phyloP scores from a whole-genome alignment of 2,329 filamentous ascomycete species.

The Metarhizium anisopliae region DNA sequence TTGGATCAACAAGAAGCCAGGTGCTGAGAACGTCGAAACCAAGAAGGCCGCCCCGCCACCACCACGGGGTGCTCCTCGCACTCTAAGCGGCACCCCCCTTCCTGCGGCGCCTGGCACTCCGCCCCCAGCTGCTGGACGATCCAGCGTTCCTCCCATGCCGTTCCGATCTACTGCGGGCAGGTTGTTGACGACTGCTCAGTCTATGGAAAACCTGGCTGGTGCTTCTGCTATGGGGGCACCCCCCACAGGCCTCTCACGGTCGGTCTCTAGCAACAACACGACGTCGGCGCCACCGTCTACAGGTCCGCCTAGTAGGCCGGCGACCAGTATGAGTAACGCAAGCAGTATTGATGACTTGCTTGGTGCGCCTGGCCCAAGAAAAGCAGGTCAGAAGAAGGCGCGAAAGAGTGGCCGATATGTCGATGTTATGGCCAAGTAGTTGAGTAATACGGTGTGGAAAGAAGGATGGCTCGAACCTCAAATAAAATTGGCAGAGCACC shows the following conservation, averaged over 20 bases:
- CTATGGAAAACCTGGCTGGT: conserved; percentile 23
- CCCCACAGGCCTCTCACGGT: conserved; percentile 34
- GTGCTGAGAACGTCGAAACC: conserved; percentile 50
- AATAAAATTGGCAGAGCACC: background rate
- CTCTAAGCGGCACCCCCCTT: conserved; percentile 43
- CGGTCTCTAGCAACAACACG: conserved; percentile 36
- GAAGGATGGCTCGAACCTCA: background rate
- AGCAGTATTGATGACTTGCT: conserved; percentile 91
- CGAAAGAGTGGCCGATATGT: conserved; percentile 87
- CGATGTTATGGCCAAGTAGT: conserved; percentile 80
- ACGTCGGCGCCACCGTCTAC: conserved; percentile 25
- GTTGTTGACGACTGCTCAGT: conserved; percentile 4
- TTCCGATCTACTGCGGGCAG: conserved; percentile 7
- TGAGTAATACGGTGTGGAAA: background rate
- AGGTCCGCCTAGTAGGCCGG: conserved; percentile 58
- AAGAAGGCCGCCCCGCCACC: conserved; percentile 69
- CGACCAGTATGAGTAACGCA: conserved; percentile 81
- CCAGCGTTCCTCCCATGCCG: conserved; percentile 25
- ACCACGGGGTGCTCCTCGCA: conserved; percentile 52
- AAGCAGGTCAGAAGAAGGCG: conserved; percentile 54
- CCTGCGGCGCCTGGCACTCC: conserved; percentile 24
- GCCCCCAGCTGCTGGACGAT: conserved; percentile 19
- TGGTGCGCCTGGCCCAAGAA: conserved; percentile 62
- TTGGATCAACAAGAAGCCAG: conserved; percentile 95
- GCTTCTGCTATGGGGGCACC: conserved; percentile 18